Conservation (phyloP, 352 stramenopile species). For the Phytophthora melonis region DNA sequence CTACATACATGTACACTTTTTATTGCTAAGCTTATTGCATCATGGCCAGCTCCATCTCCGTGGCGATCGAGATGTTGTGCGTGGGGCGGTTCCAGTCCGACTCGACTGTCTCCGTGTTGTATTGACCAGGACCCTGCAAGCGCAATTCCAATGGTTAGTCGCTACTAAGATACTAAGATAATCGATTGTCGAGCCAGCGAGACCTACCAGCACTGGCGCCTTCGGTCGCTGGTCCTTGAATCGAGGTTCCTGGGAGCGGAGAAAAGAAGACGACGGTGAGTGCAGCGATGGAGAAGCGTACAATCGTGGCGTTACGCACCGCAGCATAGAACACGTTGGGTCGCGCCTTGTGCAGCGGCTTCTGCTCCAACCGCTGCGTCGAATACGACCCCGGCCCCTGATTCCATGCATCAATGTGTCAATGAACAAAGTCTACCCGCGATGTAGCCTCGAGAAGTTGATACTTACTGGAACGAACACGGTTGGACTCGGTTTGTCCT, state of each 20-base stretch:
- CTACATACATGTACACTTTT: conserved; percentile 1
- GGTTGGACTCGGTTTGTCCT: conserved; percentile 39
- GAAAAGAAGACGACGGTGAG: not conserved
- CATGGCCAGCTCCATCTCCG: conserved; percentile 85
- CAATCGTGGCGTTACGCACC: conserved; percentile 34
- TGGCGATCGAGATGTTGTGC: conserved; percentile 89
- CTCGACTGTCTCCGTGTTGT: conserved; percentile 76
- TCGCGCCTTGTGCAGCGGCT: conserved; percentile 71
- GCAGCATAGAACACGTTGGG: conserved; percentile 75
- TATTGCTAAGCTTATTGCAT: conserved; percentile 29
- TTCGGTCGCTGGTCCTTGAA: conserved; percentile 77
- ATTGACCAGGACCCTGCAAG: conserved; percentile 72
- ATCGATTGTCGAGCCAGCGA: not conserved
- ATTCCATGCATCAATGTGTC: not conserved
- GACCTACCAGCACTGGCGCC: conserved; percentile 59
- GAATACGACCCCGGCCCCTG: conserved; percentile 76
- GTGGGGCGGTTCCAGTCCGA: conserved; percentile 88
- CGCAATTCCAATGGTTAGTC: conserved; percentile 1
- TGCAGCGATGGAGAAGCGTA: not conserved
- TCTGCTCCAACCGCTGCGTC: conserved; percentile 47
- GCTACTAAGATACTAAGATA: not conserved
- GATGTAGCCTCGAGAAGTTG: not conserved
- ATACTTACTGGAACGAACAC: conserved; percentile 57
- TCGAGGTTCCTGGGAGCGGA: conserved; percentile 59
- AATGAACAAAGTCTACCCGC: not conserved